phyloP scores from a whole-genome alignment of 306 rosid genomes.

The Biancaea sappan region DNA sequence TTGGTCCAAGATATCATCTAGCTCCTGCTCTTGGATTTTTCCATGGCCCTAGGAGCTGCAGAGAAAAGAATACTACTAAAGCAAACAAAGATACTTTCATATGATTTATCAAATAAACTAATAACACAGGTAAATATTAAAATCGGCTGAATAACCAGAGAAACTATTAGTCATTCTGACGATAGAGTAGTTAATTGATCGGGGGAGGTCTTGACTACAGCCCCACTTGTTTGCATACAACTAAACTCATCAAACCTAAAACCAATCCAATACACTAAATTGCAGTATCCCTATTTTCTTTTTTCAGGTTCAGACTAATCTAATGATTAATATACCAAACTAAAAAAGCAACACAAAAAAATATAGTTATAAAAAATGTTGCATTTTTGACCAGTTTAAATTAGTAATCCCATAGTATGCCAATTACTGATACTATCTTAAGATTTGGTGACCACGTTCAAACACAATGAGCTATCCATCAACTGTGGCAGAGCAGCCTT shows the following conservation, averaged over 20 bases:
- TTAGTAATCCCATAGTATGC: conserved; percentile 2
- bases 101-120: not conserved
- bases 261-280: not conserved
- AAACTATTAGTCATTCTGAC: not conserved
- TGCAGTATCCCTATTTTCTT: not conserved
- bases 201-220: not conserved
- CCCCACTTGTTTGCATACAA: conserved; percentile 10
- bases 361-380: conserved; percentile 3
- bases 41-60: conserved; percentile 58
- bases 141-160: not conserved
- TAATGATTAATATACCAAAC: conserved; percentile 4
- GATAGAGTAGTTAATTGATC: not conserved
- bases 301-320: not conserved
- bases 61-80: conserved; percentile 14
- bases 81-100: conserved; percentile 1
- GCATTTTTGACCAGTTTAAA: not conserved
- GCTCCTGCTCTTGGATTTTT: conserved; percentile 50
- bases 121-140: not conserved
- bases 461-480: conserved; percentile 14
- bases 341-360: conserved; percentile 8
- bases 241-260: conserved; percentile 1
- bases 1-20: conserved; percentile 31
- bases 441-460: conserved; percentile 4
- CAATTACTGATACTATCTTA: conserved; percentile 12
- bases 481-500: not conserved